Evolutionary conservation across 345 rosid genomes (phyloP).

Genomic region (Populus simonii): DNA sequence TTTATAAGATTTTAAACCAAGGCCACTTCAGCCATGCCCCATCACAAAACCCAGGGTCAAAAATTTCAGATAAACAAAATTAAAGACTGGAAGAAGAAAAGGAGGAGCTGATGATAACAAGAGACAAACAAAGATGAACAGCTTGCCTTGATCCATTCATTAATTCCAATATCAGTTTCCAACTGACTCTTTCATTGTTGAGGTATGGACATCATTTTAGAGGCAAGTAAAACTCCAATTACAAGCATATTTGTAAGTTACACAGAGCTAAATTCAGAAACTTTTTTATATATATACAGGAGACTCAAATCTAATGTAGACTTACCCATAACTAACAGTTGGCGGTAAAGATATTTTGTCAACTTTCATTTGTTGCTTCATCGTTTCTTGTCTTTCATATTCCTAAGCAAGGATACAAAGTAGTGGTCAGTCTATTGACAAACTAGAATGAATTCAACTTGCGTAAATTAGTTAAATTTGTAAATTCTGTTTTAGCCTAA

Average conservation of each 20-base stretch:
- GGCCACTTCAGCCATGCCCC: not conserved
- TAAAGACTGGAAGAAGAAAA: not conserved
- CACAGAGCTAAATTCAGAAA: not conserved
- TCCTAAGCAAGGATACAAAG: conserved; percentile 39
- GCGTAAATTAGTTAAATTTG: not conserved
- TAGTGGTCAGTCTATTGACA: not conserved
- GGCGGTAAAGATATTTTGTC: conserved; percentile 62
- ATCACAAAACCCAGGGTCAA: not conserved
- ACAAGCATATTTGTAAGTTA: not conserved
- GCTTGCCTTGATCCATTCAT: not conserved
- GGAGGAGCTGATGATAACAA: not conserved
- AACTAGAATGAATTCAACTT: not conserved
- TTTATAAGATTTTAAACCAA: not conserved
- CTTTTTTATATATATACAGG: not conserved
- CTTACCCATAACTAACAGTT: conserved; percentile 69
- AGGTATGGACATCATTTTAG: not conserved
- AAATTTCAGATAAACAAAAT: not conserved
- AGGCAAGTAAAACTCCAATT: not conserved
- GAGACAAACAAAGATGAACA: not conserved
- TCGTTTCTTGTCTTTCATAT: conserved; percentile 75
- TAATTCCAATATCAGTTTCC: not conserved
- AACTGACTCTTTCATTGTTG: not conserved
- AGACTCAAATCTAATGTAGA: not conserved
- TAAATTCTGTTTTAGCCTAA: not conserved
- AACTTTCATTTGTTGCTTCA: conserved; percentile 58